Percentiles rank a stretch among this genome's conserved stretches.
These are phyloP conservation scores for Metschnikowia dekortorum DNA, from an alignment of 805 yeast genomes.

Conservation along the genomic window DNA sequence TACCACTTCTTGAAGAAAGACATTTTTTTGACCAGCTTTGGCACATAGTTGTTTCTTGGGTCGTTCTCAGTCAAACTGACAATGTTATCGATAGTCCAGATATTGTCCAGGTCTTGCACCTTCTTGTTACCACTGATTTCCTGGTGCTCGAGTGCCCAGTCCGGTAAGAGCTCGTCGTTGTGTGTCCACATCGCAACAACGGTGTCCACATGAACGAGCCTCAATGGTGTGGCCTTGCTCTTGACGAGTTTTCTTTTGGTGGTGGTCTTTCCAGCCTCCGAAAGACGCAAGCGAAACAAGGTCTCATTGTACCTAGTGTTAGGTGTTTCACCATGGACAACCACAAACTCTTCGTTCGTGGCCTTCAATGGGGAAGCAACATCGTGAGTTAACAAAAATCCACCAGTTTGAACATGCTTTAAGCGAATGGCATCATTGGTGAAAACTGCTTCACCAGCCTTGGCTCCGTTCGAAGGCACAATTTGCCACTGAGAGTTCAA, in stretches of 20 bases:
- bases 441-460: conserved; percentile 34
- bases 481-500: conserved; percentile 83
- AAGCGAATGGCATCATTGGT: conserved; percentile 76
- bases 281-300: conserved; percentile 65
- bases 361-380: conserved; percentile 92
- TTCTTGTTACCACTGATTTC: conserved; percentile 96
- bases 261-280: conserved; percentile 31
- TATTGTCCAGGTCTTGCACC: conserved; percentile 57
- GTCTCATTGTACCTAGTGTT: conserved; percentile 63
- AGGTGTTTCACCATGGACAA: conserved; percentile 60
- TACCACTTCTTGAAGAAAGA: conserved; percentile 85
- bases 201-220: conserved; percentile 77
- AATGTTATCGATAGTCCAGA: conserved; percentile 75
- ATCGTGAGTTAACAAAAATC: conserved; percentile 82
- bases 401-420: conserved; percentile 75
- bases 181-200: conserved; percentile 95
- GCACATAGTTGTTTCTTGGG: conserved; percentile 56
- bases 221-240: conserved; percentile 66
- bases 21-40: conserved; percentile 55
- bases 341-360: conserved; percentile 91
- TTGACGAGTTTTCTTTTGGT: conserved; percentile 49
- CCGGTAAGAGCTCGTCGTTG: conserved; percentile 78
- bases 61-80: conserved; percentile 51
- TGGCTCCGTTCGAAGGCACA: conserved; percentile 51
- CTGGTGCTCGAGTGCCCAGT: conserved; percentile 89